A percentile compares a stretch with the other conserved stretches of the same genome.
Conservation (phyloP, 108 stramenopile genomes). For the Nitzschia sp. region DNA sequence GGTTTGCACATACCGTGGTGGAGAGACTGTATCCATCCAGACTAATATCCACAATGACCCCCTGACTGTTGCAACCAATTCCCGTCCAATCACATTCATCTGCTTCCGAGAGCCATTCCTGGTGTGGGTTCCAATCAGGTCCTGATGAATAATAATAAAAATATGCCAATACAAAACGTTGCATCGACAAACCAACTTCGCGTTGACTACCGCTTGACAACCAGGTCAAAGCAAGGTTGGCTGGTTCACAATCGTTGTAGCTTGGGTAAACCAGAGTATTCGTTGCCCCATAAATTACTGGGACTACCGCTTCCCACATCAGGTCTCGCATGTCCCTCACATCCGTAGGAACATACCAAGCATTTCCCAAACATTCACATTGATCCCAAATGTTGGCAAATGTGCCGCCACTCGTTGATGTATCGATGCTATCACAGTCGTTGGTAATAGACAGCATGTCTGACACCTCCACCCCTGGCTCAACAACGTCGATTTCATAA, state of each 20-base stretch:
- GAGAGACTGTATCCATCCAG: conserved; percentile 39
- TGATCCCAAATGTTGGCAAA: conserved; percentile 31
- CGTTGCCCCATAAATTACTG: conserved; percentile 31
- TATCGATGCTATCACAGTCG: conserved; percentile 5
- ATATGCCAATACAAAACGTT: conserved; percentile 33
- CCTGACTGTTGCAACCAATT: conserved; percentile 37
- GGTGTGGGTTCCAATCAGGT: conserved; percentile 39
- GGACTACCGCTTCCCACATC: conserved; percentile 15
- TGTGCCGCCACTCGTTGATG: background rate
- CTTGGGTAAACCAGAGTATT: conserved; percentile 9
- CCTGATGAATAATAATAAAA: conserved; percentile 37
- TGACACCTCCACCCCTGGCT: background rate
- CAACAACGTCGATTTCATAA: background rate
- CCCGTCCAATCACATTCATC: conserved; percentile 49
- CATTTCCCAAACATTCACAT: conserved; percentile 28
- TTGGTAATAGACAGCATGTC: background rate
- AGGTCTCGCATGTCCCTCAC: conserved; percentile 22
- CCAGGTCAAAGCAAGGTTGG: conserved; percentile 40
- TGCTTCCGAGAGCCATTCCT: conserved; percentile 32
- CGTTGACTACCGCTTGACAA: conserved; percentile 39
- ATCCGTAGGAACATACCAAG: conserved; percentile 30
- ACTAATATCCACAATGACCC: conserved; percentile 23
- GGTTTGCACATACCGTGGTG: conserved; percentile 19
- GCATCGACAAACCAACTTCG: conserved; percentile 34
- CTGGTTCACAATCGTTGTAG: conserved; percentile 30